Evolutionary conservation across 2,329 filamentous ascomycete species (phyloP), one percentile per base, ranked within the genome.

Genomic region (Paecilomyces variotii): DNA sequence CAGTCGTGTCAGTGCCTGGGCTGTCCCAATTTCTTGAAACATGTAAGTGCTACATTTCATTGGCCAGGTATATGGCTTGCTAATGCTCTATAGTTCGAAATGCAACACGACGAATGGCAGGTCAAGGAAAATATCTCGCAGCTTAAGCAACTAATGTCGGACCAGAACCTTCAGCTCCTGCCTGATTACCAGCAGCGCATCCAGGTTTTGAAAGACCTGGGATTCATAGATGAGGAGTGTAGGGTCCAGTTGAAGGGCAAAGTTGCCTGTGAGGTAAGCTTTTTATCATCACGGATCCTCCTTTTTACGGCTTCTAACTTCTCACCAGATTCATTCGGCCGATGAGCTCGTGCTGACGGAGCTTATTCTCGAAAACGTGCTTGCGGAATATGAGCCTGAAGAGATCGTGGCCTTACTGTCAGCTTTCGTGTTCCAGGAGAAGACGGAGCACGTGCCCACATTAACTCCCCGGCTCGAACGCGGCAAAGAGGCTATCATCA

Each of bases 141-240:
- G 61, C 81, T 99, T 60, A 90, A 92, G 61, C 88, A 91, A 69
- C 82, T 93, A 28, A 91, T 97, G 76, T 97, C 94, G 0, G 91
- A 97, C 72, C 93, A 97, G 72, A 97, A 97, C 70, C 84, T 99
- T 2, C 92, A 97, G 70, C 83, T 99, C 3, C 83, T 99, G 9
- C 94, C 94, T 0, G 94, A 99, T 75, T 99, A 99, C 70, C 90
- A 97, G 70, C 94, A 97, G 76, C 88, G 94, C 55, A 90, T 97
- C 39, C 86, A 88, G 62, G 94, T 99, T 0, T 82, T 99, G 53
- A 92, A 90, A 71, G 92, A 97, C 65, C 84, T 99, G 6, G 88
- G 86, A 4, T 99, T 99, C 72, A 89, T 99, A 65, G 94, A 99
- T 68, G 86, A 89, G 3, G 86, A 88, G 52, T 87, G 87, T 3